Evolutionary conservation across 345 rosid species (phyloP), one percentile per base, ranked within the genome.

Genomic region (thale cress (Arabidopsis thaliana)): DNA sequence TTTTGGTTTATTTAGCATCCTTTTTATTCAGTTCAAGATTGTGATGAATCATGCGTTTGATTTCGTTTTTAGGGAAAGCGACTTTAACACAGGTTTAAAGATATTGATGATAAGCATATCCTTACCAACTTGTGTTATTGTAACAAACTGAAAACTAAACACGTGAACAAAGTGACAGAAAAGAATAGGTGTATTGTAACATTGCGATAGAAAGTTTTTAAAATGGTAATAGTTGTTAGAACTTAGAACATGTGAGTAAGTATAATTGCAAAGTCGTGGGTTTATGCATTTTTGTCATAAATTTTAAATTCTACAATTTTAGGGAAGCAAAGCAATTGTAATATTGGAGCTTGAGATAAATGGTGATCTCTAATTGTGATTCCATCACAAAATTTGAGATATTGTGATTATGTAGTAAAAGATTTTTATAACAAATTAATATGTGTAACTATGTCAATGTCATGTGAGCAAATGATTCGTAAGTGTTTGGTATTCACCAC

Each of bases 1-100:
- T 46, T 46, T 20, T 76, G 62, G 33, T 6, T 36, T 67, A 11
- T 16, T 52, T 53, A 14, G 40, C 40, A 13, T 67, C 14, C 10
- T 13, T 25, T 22, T 6, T 42, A 32, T 45, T 46, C 36, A 44
- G 42, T n/a, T 48, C 24, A 59, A 24, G 8, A 8, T 3, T 1
- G 36, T 24, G 25, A 67, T 24, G 50, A 37, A 14, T 24, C 7
- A 38, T 38, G 23, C 14, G 37, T 72, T 67, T 38, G 52, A 61
- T 28, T 41, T 53, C 42, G 7, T 8, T 22, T 40, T 37, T 22
- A 6, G 64, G 6, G 42, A 41, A 32, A 32, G 6, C 22, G 12
- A 32, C n/a, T 25, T 60, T 40, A 25, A 50, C 30, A 13, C 1
- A 13, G 2, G 34, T 62, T 34, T 58, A 13, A 69, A 32, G 33